Conservation (phyloP, 805 yeast species). For the Priceomyces castillae region DNA sequence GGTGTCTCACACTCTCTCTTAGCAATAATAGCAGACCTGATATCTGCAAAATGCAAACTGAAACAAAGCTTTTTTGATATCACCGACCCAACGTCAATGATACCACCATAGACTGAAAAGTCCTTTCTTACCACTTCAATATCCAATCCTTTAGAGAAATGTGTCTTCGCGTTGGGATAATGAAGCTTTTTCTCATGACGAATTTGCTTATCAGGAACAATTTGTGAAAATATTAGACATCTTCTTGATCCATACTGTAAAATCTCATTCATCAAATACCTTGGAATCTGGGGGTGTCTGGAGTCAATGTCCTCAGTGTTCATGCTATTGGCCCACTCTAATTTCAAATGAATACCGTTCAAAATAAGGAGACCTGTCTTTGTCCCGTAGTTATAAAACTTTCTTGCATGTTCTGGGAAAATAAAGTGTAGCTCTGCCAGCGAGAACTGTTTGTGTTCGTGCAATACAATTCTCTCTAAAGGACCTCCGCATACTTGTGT, state of each 20-base stretch:
- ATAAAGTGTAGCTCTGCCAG: slow-evolving; percentile 50
- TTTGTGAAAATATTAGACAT: slow-evolving; percentile 42
- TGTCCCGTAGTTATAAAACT: slow-evolving; percentile 49
- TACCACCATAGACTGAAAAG: slow-evolving; percentile 54
- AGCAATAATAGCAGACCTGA: slow-evolving; percentile 58
- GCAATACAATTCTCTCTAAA: slow-evolving; percentile 47
- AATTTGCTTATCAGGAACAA: slow-evolving; percentile 18
- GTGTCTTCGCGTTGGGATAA: slow-evolving; percentile 44
- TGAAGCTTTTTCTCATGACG: slow-evolving; percentile 22
- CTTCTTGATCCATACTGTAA: slow-evolving; percentile 50
- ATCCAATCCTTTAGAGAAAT: slow-evolving; percentile 44
- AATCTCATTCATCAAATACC: slow-evolving; percentile 30
- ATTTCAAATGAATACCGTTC: slow-evolving; percentile 51
- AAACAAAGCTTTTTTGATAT: slow-evolving; percentile 63
- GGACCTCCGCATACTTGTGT: slow-evolving; percentile 69
- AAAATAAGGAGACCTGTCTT: slow-evolving; percentile 53
- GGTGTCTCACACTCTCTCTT: slow-evolving; percentile 41
- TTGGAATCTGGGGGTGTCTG: slow-evolving; percentile 22
- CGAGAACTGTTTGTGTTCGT: slow-evolving; percentile 12
- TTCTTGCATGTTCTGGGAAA: slow-evolving; percentile 50
- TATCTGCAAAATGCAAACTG: slow-evolving; percentile 57
- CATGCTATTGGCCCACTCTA: slow-evolving; percentile 44
- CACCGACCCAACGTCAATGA: slow-evolving; percentile 64
- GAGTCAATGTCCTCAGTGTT: slow-evolving; percentile 21
- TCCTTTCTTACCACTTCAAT: slow-evolving; percentile 45